A percentile compares a stretch with the other conserved stretches of the same genome.
Conservation (phyloP, 2,329 filamentous ascomycete species). For the Verticillium isaacii region DNA sequence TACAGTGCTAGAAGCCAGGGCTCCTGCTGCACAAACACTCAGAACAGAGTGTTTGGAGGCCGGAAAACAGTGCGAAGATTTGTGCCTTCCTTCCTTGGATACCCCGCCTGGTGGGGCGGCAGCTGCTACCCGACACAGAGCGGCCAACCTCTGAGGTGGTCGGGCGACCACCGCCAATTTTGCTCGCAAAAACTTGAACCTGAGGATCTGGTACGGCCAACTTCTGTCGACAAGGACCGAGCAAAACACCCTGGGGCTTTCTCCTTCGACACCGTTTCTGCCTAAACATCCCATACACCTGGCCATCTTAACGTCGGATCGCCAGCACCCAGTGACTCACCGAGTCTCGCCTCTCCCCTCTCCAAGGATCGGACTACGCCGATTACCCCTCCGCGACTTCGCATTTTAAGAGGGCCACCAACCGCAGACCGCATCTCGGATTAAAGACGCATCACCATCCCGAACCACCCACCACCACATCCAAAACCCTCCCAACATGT, state of each 20-base stretch:
- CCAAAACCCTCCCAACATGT: constrained; percentile 51
- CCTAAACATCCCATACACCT: not conserved
- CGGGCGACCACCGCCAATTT: not conserved
- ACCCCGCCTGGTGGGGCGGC: constrained; percentile 3
- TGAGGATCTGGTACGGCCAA: not conserved
- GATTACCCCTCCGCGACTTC: constrained; percentile 1
- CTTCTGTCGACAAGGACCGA: not conserved
- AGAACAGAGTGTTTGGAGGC: not conserved
- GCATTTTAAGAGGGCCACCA: not conserved
- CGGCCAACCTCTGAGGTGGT: not conserved
- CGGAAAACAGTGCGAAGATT: not conserved
- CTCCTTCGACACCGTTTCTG: not conserved
- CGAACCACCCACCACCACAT: not conserved
- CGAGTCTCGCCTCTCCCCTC: not conserved
- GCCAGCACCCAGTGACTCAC: not conserved
- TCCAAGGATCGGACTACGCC: not conserved
- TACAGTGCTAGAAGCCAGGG: not conserved
- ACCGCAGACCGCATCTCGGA: constrained; percentile 1
- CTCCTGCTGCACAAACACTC: not conserved
- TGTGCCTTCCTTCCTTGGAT: not conserved
- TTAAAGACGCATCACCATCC: not conserved
- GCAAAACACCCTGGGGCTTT: not conserved
- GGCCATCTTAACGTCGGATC: not conserved
- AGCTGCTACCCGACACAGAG: constrained; percentile 1
- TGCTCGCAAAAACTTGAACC: not conserved